Evolutionary conservation across 441 rosid genomes (phyloP), one percentile per base, ranked within the genome.

Genomic region (Arabidopsis lyrata): DNA sequence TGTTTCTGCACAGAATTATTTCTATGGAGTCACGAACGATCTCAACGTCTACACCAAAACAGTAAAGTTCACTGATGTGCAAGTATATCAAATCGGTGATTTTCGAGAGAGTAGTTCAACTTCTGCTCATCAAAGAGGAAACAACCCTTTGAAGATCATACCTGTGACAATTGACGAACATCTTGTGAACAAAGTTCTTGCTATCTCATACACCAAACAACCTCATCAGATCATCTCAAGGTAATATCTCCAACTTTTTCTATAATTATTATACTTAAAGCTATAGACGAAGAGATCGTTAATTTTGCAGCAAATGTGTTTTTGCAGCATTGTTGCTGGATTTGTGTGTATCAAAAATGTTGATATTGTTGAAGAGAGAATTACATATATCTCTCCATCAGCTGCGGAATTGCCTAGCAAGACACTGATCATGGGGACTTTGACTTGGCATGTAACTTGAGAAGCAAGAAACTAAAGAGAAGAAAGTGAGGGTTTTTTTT

Each of bases 181-280:
- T 66, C 56, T 90, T 69, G 77, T 83, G 53, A 88, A 90, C 67
- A 85, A 78, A 57, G 81, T 91, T 81, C 92, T 91, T 71, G 93
- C 90, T 69, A 84, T 91, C 78, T 91, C 96, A 45, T 86, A 84
- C 56, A 92, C 98, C 38, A 76, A 79, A 78, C 82, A 87, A 57
- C 76, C 88, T 6, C 77, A 87, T 47, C 80, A 87, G 63, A 88
- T 91, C 69, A 80, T 83, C 53, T 83, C 93, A 49, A 87, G 97
- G 96, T 89, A 82, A 65, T 44, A 45, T 57, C 34, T 56, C 8
- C 34, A 36, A 27, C 36, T 31, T 53, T 31, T 53, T 22, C 2
- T 29, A 8, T 63, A 12, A 39, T 12, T 5, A 3, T 36, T 29
- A 10, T 35, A 39, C 53, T 22, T 63, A 10, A 50, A 62, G 38